Base-by-base conservation (phyloP, 179 eudicot genomes). In the Beta corolliflora region DNA sequence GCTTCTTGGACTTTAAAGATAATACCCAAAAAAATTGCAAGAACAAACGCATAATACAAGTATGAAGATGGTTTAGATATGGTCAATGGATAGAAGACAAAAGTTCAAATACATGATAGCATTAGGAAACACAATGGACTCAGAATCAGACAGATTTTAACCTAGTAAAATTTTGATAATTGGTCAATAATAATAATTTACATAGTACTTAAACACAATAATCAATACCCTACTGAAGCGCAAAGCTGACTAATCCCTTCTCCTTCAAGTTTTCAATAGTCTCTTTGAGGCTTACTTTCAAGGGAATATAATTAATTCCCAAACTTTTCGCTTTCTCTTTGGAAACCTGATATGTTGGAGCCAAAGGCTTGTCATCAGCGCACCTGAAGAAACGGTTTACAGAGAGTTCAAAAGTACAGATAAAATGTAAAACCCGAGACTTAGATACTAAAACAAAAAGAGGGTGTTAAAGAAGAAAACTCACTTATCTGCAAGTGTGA, bases 401-500 rank as follows among this genome's bases (percentile, higher is more conserved):
- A 5, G 4, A 71, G 13, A 16, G 45, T 60, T 31, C 15, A 71
- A 9, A 61, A 5, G 15, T 25, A 18, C 53, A 6, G 76, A 41
- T 68, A 19, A 58, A 71, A 45, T 68, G 18, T 14, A 6, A 56
- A 81, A 25, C 73, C 15, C n/a, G 64, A 66, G 54, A 53, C 5
- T 15, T 50, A 72, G 11, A 15, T n/a, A 36, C 41, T 8, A 8
- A 16, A 7, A 58, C 21, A 2, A 48, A 31, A 64, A 23, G 11
- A n/a, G 11, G 21, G 12, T 45, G 41, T 15, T 14, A 9, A 5
- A 45, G 21, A 21, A 36, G 3, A 44, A 2, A 18, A 79, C 91
- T 81, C 79, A 87, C 91, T 75, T 86, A n/a, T 83, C 80, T 19
- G 91, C 82, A 78, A 80, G 83, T 50, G 48, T 12, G 50, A 79